Conservation (phyloP, 345 rosid species). For the Rhodamnia argentea region DNA sequence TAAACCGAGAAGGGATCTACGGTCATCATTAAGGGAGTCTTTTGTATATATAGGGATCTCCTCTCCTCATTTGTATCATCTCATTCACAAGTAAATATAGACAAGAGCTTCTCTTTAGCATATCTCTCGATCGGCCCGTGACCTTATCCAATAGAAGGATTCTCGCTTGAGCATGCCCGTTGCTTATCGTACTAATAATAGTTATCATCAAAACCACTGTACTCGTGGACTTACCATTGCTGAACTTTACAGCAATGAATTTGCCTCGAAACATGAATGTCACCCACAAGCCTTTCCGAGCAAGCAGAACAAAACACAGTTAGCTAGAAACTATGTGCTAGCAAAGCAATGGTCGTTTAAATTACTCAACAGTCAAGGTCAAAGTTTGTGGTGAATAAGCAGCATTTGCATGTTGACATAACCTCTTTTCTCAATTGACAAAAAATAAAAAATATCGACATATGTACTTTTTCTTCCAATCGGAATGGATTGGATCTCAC, state of each 20-base stretch:
- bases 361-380: neutral
- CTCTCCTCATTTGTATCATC: too few relatives aligned
- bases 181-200: neutral
- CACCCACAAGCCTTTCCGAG: neutral
- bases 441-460: neutral
- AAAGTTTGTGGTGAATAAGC: neutral
- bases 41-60: too few relatives aligned
- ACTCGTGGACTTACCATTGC: neutral
- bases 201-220: neutral
- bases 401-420: neutral
- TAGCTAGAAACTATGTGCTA: neutral
- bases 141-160: too few relatives aligned
- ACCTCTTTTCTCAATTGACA: neutral
- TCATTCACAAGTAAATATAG: too few relatives aligned
- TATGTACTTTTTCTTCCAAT: neutral
- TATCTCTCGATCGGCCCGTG: too few relatives aligned
- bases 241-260: neutral
- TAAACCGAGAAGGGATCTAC: too few relatives aligned
- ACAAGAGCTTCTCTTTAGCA: too few relatives aligned
- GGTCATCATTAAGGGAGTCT: too few relatives aligned
- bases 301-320: neutral
- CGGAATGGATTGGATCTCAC: neutral
- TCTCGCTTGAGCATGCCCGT: too few relatives aligned
- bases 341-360: neutral
- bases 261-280: neutral